These are phyloP conservation scores for Trifolium repens DNA, from an alignment of 306 rosid genomes.

Conservation along the genomic window DNA sequence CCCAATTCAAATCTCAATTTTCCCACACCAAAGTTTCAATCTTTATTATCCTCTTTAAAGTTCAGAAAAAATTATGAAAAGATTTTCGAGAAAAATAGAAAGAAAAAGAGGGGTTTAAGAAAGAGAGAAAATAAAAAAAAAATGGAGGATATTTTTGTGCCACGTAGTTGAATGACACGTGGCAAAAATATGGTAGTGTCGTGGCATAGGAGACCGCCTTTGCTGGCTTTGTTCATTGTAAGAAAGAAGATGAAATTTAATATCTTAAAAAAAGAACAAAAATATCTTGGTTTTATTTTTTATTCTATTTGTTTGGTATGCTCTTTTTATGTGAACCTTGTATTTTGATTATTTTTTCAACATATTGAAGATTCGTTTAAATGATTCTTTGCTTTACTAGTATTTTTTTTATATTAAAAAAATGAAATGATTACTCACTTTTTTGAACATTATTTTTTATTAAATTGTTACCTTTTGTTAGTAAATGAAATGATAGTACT, in stretches of 20 bases:
- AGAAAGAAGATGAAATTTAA: background rate
- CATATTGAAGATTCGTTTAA: background rate
- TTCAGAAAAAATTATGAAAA: background rate
- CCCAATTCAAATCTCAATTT: slow-evolving; percentile 17
- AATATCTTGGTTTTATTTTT: slow-evolving; percentile 40
- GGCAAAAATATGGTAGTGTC: slow-evolving; percentile 60
- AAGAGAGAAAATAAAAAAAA: slow-evolving; percentile 24
- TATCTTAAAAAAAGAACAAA: slow-evolving; percentile 45
- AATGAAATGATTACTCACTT: too few relatives aligned
- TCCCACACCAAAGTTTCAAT: slow-evolving; percentile 22
- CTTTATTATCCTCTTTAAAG: background rate
- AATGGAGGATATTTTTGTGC: slow-evolving; percentile 55
- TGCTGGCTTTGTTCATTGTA: slow-evolving; percentile 42
- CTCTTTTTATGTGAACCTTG: background rate
- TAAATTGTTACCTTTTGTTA: too few relatives aligned
- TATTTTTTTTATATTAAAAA: too few relatives aligned
- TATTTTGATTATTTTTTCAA: background rate
- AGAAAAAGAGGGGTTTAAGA: slow-evolving; percentile 58
- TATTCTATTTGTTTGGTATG: background rate
- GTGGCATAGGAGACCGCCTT: slow-evolving; percentile 60
- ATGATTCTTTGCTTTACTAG: too few relatives aligned
- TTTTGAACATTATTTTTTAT: too few relatives aligned
- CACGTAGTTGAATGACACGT: slow-evolving; percentile 54
- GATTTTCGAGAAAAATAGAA: background rate
- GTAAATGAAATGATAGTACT: too few relatives aligned